Percentiles rank a stretch among this genome's conserved stretches.
phyloP scores from a whole-genome alignment of 2,329 filamentous ascomycete genomes.

The Stemphylium lycopersici region DNA sequence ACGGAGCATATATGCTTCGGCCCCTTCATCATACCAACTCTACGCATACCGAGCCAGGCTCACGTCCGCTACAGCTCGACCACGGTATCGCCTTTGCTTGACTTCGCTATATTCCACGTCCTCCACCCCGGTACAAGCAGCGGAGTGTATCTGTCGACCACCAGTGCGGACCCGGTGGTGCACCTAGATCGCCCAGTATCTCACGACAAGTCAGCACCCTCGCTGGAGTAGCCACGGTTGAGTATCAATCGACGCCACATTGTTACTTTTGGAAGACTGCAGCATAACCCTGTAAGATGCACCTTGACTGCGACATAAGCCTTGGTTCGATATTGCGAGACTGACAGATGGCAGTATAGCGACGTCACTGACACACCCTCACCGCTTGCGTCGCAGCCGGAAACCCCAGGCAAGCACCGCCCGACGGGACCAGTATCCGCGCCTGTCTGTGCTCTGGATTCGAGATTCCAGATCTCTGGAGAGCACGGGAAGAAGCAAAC shows the following conservation, averaged over 20 bases:
- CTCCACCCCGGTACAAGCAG: conserved; percentile 18
- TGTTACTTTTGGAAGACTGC: conserved; percentile 40
- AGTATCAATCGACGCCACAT: conserved; percentile 42
- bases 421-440: conserved; percentile 29
- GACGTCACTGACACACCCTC: conserved; percentile 29
- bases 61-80: conserved; percentile 7
- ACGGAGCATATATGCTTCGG: conserved; percentile 46
- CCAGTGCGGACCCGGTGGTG: conserved; percentile 35
- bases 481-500: conserved; percentile 48
- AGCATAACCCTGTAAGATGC: conserved; percentile 47
- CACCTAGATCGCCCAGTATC: conserved; percentile 40
- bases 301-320: conserved; percentile 37
- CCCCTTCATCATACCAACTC: conserved; percentile 28
- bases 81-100: conserved; percentile 5
- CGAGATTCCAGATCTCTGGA: conserved; percentile 42
- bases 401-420: conserved; percentile 35
- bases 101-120: conserved; percentile 7
- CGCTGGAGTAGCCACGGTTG: conserved; percentile 44
- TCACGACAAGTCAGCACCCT: conserved; percentile 36
- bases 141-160: conserved; percentile 23
- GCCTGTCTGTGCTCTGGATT: conserved; percentile 45
- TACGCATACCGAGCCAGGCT: conserved; percentile 15
- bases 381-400: conserved; percentile 41
- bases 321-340: conserved; percentile 34
- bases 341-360: conserved; percentile 44